phyloP scores from a whole-genome alignment of 2,329 filamentous ascomycete genomes.

The Epichloe bromicola region DNA sequence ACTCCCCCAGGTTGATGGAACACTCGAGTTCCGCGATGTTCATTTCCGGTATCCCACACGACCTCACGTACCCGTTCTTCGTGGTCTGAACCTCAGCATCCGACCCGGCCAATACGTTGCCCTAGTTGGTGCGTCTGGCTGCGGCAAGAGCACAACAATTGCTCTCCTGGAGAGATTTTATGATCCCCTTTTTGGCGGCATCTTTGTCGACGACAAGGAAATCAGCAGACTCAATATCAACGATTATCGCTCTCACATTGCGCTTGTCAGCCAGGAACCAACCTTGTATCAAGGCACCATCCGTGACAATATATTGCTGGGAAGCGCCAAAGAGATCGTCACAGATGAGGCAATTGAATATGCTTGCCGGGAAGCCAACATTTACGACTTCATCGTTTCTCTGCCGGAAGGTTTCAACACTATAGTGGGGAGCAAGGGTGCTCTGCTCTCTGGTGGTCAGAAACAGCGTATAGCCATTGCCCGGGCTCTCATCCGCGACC shows the following conservation, averaged over 20 bases:
- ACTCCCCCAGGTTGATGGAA: conserved; percentile 54
- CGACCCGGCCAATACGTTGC: conserved; percentile 74
- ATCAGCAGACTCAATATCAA: conserved; percentile 72
- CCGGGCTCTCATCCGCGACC: conserved; percentile 77
- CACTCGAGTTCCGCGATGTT: conserved; percentile 80
- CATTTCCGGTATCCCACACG: conserved; percentile 91
- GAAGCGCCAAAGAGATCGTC: conserved; percentile 52
- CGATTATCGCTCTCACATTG: conserved; percentile 70
- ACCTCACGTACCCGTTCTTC: conserved; percentile 81
- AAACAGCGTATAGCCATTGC: conserved; percentile 94
- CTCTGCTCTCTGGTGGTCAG: conserved; percentile 77
- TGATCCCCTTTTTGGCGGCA: conserved; percentile 66
- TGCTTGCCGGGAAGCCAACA: conserved; percentile 82
- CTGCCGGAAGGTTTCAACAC: conserved; percentile 79
- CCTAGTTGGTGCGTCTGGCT: conserved; percentile 85
- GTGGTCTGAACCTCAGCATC: conserved; percentile 63
- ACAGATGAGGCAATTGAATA: conserved; percentile 59
- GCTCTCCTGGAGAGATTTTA: conserved; percentile 90
- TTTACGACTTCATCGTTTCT: conserved; percentile 82
- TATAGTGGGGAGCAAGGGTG: conserved; percentile 74
- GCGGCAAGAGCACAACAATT: conserved; percentile 90
- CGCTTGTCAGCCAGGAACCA: conserved; percentile 87
- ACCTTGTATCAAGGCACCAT: conserved; percentile 91
- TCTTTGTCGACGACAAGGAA: conserved; percentile 73
- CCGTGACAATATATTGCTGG: conserved; percentile 78